Base-by-base conservation (phyloP, 2,329 filamentous ascomycete species). In the Alternaria panax region DNA sequence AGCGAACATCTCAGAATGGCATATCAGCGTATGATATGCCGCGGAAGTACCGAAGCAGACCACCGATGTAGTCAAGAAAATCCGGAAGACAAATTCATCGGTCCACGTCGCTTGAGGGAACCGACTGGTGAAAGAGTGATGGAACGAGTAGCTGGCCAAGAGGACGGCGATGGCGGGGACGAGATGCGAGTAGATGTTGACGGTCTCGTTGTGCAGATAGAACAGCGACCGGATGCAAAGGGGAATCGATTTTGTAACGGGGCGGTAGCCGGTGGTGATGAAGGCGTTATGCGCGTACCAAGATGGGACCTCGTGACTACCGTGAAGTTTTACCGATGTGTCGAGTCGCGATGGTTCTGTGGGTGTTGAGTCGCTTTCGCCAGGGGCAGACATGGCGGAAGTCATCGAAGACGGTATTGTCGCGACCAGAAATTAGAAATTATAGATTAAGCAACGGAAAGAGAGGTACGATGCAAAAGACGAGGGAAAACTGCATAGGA, bases 1-100 rank as follows among this genome's bases (percentile, higher is more conserved):
- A 2, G 90, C 87, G 20, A 96, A 91, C 1, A 78, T 76, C 36
- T 86, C 86, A 14, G 91, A 94, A 78, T 97, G 93, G 66, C 96
- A 96, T 25, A 84, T 87, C 51, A 96, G 84, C 4, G 90, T 85
- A 75, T 98, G 93, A 75, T 88, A 98, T 4, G 88, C 90, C 5
- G 92, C 76, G n/a, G 73, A 78, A 64, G 80, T 76, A n/a, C 73
- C 74, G 12, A 82, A 65, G 61, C 80, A 81, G 1, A 66, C 63
- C 11, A 76, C 66, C 1, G 78, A 77, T 11, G 69, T 65, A 2
- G 60, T 43, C 14, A 74, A 66, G 54, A 66, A 74, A 34, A 69
- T 64, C 5, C 59, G 62, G 30, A 75, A 70, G 11, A 66, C 65
- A 34, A 67, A 28, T 24, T 69, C 42, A 38, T 75, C 71, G 9